Conservation (phyloP, 1,284 basidiomycete genomes). For the Tetrapyrgos nigripes region DNA sequence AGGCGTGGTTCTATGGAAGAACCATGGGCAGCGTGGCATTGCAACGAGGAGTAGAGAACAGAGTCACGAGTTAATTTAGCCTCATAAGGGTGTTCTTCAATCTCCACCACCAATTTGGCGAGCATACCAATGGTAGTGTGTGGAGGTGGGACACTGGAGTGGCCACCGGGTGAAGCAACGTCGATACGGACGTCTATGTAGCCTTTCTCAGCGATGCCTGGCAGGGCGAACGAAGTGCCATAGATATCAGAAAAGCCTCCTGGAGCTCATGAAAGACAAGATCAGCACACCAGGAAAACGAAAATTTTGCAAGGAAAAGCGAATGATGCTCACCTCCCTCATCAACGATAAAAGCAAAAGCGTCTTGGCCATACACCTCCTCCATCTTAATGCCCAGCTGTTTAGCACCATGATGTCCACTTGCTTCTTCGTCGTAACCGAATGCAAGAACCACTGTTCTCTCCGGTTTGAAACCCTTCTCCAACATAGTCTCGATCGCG, state of each 20-base stretch:
- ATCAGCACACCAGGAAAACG: neutral
- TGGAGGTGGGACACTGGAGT: constrained; percentile 68
- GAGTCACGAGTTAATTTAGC: constrained; percentile 33
- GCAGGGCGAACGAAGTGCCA: constrained; percentile 53
- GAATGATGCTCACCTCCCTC: constrained; percentile 48
- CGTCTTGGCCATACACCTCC: constrained; percentile 60
- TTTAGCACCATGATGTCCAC: constrained; percentile 37
- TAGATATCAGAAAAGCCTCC: constrained; percentile 43
- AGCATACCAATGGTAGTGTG: constrained; percentile 57
- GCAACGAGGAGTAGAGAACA: constrained; percentile 30
- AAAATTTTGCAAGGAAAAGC: neutral
- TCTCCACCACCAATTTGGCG: constrained; percentile 43
- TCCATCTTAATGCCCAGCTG: constrained; percentile 54
- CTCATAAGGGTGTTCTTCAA: constrained; percentile 49
- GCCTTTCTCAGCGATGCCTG: constrained; percentile 74
- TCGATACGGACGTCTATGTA: constrained; percentile 61
- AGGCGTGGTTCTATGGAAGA: constrained; percentile 38
- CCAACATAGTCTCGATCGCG: constrained; percentile 51
- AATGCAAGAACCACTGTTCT: constrained; percentile 70
- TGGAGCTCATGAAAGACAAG: constrained; percentile 21
- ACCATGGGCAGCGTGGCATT: constrained; percentile 40
- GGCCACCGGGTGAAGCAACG: constrained; percentile 67
- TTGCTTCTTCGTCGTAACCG: constrained; percentile 79
- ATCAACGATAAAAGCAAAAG: constrained; percentile 66
- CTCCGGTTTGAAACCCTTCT: constrained; percentile 55